Base-by-base conservation (phyloP, 306 rosid genomes). In the Casuarina equisetifolia region DNA sequence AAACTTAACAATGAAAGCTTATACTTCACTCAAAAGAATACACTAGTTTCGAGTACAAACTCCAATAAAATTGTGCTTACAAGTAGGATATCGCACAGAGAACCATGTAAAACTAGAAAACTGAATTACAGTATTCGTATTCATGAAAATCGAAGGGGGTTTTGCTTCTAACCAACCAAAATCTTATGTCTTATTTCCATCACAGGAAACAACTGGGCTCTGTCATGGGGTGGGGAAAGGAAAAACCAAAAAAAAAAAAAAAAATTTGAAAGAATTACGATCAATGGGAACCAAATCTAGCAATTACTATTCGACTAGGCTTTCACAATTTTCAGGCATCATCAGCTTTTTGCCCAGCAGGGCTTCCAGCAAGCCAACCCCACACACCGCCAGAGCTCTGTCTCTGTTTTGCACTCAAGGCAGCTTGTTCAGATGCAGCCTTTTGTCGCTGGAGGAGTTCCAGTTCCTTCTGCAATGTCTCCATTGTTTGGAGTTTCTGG, bases 301-400 rank as follows among this genome's bases (percentile, higher is more conserved):
- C 71, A 74, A 59, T 58, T 79, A 66, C 74, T 85, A 81, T 82
- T 66, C 73, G 62, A 64, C 74, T 73, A 75, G 68, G 77, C 64
- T 52, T 57, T 49, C 67, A 72, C 48, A 70, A 43, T 73, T 49
- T 44, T 84, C 89, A 89, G 59, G 78, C 93, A 48, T 92, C 88
- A 44, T 86, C 91, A 3, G 38, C 53, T 10, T 73, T 74, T 40
- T 73, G 83, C 17, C 3, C 11, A 4, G 91, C 72, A 54, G 97
- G 96, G 42, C 85, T 5, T 52, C 97, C 97, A 0, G 97, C 96
- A 32, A 94, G 92, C 98, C 98, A 94, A 74, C 97, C 97, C 98
- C 97, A 94, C 70, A 94, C 84, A 2, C 97, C 91, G 5, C 98
- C 90, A 45, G 98, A 94, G 66, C 90, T 44, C 86, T 90, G 93